Percentiles rank a stretch among this genome's conserved stretches.
These are phyloP conservation scores for Aspergillus indologenus DNA, from an alignment of 495 filamentous ascomycete species.

Conservation along the genomic window DNA sequence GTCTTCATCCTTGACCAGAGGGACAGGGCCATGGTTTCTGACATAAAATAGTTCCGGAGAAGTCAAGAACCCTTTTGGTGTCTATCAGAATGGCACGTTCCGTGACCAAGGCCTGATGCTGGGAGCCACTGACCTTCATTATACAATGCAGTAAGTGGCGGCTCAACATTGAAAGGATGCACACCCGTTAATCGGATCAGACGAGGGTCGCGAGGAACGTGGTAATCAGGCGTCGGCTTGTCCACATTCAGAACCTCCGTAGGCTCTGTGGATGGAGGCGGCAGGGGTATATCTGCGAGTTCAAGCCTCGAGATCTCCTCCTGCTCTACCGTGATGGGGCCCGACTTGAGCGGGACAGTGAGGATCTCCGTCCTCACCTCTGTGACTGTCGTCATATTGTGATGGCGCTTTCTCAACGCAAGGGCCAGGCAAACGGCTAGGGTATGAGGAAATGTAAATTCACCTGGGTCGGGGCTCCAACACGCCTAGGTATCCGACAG, in stretches of 20 bases:
- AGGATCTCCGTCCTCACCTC: slow-evolving; percentile 23
- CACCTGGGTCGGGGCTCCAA: background rate
- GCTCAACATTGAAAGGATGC: slow-evolving; percentile 93
- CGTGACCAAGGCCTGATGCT: background rate
- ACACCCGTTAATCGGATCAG: slow-evolving; percentile 86
- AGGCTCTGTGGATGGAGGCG: slow-evolving; percentile 62
- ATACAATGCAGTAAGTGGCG: slow-evolving; percentile 75
- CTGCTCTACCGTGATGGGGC: slow-evolving; percentile 29
- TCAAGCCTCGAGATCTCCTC: slow-evolving; percentile 27
- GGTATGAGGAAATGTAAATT: background rate
- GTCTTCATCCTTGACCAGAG: slow-evolving; percentile 67
- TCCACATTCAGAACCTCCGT: slow-evolving; percentile 70
- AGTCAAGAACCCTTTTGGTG: slow-evolving; percentile 68
- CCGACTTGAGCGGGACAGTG: slow-evolving; percentile 23
- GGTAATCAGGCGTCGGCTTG: slow-evolving; percentile 76
- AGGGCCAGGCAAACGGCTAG: background rate
- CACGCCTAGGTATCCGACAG: background rate
- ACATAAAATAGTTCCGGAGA: slow-evolving; percentile 93
- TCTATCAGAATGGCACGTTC: background rate
- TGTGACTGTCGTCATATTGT: slow-evolving; percentile 31
- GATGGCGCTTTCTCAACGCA: background rate
- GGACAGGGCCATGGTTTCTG: slow-evolving; percentile 90
- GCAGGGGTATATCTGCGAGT: slow-evolving; percentile 59
- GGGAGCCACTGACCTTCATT: slow-evolving; percentile 57
- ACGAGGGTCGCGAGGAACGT: slow-evolving; percentile 83